Base-by-base conservation (phyloP, 140 eudicot genomes). In the Erigeron philadelphicus region DNA sequence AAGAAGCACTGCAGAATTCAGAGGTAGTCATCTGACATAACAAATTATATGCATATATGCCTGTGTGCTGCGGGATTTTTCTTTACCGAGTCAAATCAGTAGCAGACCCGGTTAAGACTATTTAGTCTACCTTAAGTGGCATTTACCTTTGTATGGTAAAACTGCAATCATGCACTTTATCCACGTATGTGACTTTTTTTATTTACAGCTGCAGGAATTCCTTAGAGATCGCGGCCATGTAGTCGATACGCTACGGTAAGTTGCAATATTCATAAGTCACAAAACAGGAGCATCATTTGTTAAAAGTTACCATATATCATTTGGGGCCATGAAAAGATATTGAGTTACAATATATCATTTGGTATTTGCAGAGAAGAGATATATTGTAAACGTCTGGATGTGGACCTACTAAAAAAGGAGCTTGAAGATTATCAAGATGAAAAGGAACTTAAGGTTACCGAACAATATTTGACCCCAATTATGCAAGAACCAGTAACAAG, bases 331-430 rank as follows among this genome's bases (percentile, higher is more conserved):
- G n/a, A 66, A 12, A 8, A 21, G 25, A 25, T 31, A 9, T 67
- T 15, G 61, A 52, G 15, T 67, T 18, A 19, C 9, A 10, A 66
- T 21, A 21, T 21, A 21, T 21, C 25, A 21, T 21, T 21, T 21
- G 25, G 25, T 21, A 21, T 0, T 52, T 72, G 80, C 85, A 89
- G 96, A 64, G 90, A 89, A 69, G 88, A 89, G 66, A 80, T 89
- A 56, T 78, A 81, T 18, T 83, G 77, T 16, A 86, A 80, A 54
- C 78, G 83, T 70, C 82, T 73, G 61, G 87, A 89, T 56, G 81
- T 89, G 80, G 82, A 72, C 71, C 46, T 68, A 18, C 77, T 86
- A 49, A 86, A 86, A 74, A 66, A 69, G 63, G 83, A 69, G 74
- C 78, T 89, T 60, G 84, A 86, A 48, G 47, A 23, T 49, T 21